Conservation (phyloP, 129 eudicot genomes). For the Apium graveolens region DNA sequence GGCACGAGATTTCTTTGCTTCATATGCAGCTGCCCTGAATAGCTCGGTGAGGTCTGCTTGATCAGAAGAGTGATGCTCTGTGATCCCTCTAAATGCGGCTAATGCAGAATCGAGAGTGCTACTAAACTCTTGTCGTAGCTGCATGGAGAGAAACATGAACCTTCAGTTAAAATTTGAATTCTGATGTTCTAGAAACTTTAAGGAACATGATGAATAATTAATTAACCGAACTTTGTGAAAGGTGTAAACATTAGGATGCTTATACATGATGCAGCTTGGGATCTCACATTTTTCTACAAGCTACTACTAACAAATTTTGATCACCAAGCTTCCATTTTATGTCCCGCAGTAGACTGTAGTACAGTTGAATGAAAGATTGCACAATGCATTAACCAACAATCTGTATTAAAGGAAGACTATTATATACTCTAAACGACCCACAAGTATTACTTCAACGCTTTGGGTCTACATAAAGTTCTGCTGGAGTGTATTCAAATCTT, state of each 20-base stretch:
- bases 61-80: slow-evolving; percentile 46
- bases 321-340: background rate
- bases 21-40: slow-evolving; percentile 65
- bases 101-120: slow-evolving; percentile 59
- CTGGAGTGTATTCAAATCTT: background rate
- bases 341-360: background rate
- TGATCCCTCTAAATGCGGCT: slow-evolving; percentile 54
- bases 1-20: slow-evolving; percentile 85
- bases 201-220: background rate
- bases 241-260: background rate
- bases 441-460: background rate
- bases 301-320: background rate
- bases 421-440: background rate
- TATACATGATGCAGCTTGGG: background rate
- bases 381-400: background rate
- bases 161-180: background rate
- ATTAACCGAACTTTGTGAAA: background rate
- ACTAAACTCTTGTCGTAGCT: slow-evolving; percentile 81
- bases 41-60: slow-evolving; percentile 83
- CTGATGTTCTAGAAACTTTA: background rate
- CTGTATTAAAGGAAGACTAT: background rate
- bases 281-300: background rate
- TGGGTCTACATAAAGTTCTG: background rate
- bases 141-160: slow-evolving; percentile 17
- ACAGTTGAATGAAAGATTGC: background rate